phyloP scores from a whole-genome alignment of 2,329 filamentous ascomycete species.

The Fonsecaea multimorphosa region DNA sequence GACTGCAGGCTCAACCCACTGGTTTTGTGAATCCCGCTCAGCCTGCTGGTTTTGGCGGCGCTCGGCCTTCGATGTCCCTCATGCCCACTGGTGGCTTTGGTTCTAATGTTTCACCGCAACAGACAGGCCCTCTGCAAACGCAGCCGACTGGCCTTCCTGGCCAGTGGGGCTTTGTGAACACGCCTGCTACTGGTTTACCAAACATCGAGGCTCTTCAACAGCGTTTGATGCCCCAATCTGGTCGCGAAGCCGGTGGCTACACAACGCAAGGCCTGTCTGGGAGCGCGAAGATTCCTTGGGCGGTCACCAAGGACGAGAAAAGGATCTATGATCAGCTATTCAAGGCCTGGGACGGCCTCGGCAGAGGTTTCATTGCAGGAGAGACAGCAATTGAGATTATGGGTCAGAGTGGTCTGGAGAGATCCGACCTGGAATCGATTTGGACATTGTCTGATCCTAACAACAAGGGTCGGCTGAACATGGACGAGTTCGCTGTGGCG shows the following conservation, averaged over 20 bases:
- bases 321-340: conserved; percentile 95
- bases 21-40: conserved; percentile 75
- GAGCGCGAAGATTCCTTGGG: conserved; percentile 96
- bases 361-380: conserved; percentile 89
- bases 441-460: conserved; percentile 95
- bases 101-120: conserved; percentile 63
- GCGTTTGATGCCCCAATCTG: conserved; percentile 96
- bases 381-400: conserved; percentile 96
- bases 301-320: conserved; percentile 98
- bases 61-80: conserved; percentile 76
- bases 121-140: conserved; percentile 80
- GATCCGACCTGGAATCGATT: conserved; percentile 84
- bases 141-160: conserved; percentile 92
- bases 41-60: conserved; percentile 79
- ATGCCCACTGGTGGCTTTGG: conserved; percentile 77
- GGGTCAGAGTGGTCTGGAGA: conserved; percentile 91
- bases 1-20: conserved; percentile 70
- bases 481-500: conserved; percentile 96
- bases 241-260: conserved; percentile 77
- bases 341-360: conserved; percentile 93
- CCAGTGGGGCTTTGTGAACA: conserved; percentile 98
- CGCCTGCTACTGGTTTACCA: conserved; percentile 83
- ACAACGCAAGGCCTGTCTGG: conserved; percentile 87
- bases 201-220: conserved; percentile 92
- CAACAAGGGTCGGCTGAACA: conserved; percentile 90